Base-by-base conservation (phyloP, 768 basidiomycete species). In the Mycena maculata region DNA sequence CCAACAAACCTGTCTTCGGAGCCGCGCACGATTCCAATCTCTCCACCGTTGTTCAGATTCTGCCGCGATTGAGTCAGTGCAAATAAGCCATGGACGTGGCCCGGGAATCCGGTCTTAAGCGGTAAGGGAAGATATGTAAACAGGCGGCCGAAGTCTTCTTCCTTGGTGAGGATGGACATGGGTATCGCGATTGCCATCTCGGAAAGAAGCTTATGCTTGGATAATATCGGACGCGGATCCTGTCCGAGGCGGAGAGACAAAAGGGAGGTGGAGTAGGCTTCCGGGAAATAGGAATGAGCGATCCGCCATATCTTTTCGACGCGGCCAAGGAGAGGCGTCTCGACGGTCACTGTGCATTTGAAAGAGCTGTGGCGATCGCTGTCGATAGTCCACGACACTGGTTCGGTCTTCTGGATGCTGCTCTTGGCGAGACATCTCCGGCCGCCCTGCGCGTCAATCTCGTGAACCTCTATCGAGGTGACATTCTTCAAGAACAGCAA, bases 81-180 rank as follows among this genome's bases (percentile, higher is more conserved):
- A 63, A 88, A 86, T 2, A 83, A 63, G 0, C 77, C 83, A 65
- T 88, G 84, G 2, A 86, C 64, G 63, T 87, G 86, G 7, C 78
- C 75, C 0, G 82, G 81, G 57, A 85, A 85, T 7, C 78, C 77
- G 0, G 86, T 86, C 1, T 68, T 64, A 25, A 87, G 73, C 0
- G 87, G 86, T 0, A 88, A 74, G 0, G 85, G 86, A 8, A 87
- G 80, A 47, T 77, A 84, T 0, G 85, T 86, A 71, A 86, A 88
- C 15, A 88, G 74, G 4, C 83, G 76, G 1, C 86, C 86, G n/a
- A 64, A 56, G 1, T 45, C 65, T 2, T 56, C 47, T 12, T 63
- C 33, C 16, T 49, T 22, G 5, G 55, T 7, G 0, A 64, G 48
- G 23, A 70, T 68, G 2, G 78, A 72, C 25, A 78, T 47, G 5